Conservation (phyloP, 2,329 filamentous ascomycete genomes). For the Talaromyces funiculosus region DNA sequence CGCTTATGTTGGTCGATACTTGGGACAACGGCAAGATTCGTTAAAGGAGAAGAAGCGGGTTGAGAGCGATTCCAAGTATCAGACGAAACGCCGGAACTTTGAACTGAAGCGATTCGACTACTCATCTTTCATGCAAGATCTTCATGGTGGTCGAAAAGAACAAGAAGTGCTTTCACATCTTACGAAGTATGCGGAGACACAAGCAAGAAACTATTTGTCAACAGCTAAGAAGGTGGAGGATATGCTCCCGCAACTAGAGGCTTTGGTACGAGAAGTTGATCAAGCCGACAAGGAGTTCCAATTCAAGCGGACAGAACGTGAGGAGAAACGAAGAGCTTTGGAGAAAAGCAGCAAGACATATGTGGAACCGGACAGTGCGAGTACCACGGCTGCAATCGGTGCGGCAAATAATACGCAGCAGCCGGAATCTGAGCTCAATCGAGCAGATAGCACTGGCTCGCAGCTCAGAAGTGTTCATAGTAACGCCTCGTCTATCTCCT, state of each 20-base stretch:
- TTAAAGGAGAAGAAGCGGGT: conserved; percentile 95
- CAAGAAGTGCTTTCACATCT: conserved; percentile 93
- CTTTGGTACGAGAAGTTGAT: conserved; percentile 79
- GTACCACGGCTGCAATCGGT: conserved; percentile 35
- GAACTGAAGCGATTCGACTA: conserved; percentile 98
- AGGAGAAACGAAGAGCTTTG: conserved; percentile 83
- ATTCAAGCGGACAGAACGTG: conserved; percentile 86
- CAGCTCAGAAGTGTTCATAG: conserved; percentile 53
- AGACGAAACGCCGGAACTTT: conserved; percentile 86
- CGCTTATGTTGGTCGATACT: conserved; percentile 85
- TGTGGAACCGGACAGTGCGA: conserved; percentile 60
- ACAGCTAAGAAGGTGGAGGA: conserved; percentile 83
- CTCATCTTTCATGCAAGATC: conserved; percentile 96
- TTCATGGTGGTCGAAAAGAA: conserved; percentile 98
- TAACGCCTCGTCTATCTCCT: conserved; percentile 42
- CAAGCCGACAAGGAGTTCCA: conserved; percentile 96
- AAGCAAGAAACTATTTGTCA: conserved; percentile 74
- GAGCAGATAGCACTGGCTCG: conserved; percentile 69
- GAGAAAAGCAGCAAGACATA: conserved; percentile 80
- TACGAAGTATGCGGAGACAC: conserved; percentile 86
- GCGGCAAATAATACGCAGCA: conserved; percentile 46
- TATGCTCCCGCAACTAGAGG: conserved; percentile 83
- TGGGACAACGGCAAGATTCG: conserved; percentile 93
- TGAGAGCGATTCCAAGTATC: conserved; percentile 94
- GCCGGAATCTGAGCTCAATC: conserved; percentile 64